A percentile compares a stretch with the other conserved stretches of the same genome.
phyloP scores from a whole-genome alignment of 2,329 filamentous ascomycete genomes.

The Lachnellula occidentalis region DNA sequence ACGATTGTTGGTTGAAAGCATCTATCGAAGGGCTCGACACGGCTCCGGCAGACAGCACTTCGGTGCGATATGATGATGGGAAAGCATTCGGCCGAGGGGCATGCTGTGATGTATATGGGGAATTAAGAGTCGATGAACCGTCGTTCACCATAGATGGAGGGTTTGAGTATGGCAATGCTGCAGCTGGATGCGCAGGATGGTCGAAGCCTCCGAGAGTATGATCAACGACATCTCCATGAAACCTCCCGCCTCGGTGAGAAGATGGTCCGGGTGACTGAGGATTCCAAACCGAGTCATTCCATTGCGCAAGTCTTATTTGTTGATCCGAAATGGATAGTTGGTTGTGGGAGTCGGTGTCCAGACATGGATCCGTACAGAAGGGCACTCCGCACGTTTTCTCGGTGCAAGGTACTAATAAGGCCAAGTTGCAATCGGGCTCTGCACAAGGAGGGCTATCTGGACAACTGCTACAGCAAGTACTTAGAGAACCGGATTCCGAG shows the following conservation, averaged over 20 bases:
- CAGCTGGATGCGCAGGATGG: conserved; percentile 1
- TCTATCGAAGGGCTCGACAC: conserved; percentile 8
- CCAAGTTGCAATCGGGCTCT: conserved; percentile 19
- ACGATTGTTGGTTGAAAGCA: conserved; percentile 4
- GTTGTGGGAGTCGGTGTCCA: conserved; percentile 8
- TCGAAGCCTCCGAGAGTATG: conserved; percentile 1
- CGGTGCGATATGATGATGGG: conserved; percentile 1
- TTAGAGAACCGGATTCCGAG: conserved; percentile 9
- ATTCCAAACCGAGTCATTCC: conserved; percentile 12
- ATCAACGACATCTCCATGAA: neutral
- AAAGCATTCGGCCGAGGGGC: conserved; percentile 8
- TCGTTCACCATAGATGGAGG: conserved; percentile 18
- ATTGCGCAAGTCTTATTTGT: conserved; percentile 1
- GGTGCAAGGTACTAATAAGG: conserved; percentile 14
- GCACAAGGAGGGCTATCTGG: conserved; percentile 20
- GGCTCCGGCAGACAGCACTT: conserved; percentile 17
- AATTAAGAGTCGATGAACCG: conserved; percentile 13
- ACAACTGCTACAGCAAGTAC: conserved; percentile 29
- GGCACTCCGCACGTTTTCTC: conserved; percentile 16
- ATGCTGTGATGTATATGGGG: conserved; percentile 8
- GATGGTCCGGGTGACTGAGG: conserved; percentile 2
- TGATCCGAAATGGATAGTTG: conserved; percentile 5
- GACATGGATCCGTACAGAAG: conserved; percentile 20
- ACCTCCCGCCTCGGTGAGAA: neutral
- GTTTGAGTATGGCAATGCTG: conserved; percentile 11